Conservation (phyloP, 192 early-diverging fungal species). For the Globomyces pollinis-pini region DNA sequence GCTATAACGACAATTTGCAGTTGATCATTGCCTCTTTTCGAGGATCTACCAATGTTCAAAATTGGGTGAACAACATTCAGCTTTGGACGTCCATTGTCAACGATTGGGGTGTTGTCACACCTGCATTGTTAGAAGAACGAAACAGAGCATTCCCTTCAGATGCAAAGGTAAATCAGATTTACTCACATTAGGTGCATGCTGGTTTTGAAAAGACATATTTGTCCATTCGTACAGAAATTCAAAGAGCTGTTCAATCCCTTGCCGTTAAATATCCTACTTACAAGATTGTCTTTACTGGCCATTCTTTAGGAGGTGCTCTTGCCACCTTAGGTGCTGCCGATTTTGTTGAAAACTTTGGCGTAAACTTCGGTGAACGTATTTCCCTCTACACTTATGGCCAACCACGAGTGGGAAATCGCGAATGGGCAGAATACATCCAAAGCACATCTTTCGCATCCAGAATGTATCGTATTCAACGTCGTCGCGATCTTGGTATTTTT, state of each 20-base stretch:
- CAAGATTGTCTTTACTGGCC: constrained; percentile 6
- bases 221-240: not conserved
- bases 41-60: constrained; percentile 7
- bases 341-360: not conserved
- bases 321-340: not conserved
- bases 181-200: not conserved
- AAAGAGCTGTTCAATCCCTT: not conserved
- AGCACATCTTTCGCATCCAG: not conserved
- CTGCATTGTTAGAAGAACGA: too few species aligned
- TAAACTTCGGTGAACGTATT: not conserved
- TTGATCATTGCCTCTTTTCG: constrained; percentile 8
- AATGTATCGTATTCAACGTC: not conserved
- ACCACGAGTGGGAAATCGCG: not conserved
- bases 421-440: not conserved
- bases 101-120: not conserved
- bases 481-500: not conserved
- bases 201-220: not conserved
- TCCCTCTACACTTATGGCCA: constrained; percentile 7
- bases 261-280: not conserved
- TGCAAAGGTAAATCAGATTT: too few species aligned
- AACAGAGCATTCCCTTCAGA: too few species aligned
- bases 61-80: not conserved
- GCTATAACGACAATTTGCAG: constrained; percentile 4
- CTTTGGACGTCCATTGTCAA: not conserved
- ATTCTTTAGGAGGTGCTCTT: constrained; percentile 12